phyloP scores from a whole-genome alignment of 805 yeast species.

The Pichia heedii region DNA sequence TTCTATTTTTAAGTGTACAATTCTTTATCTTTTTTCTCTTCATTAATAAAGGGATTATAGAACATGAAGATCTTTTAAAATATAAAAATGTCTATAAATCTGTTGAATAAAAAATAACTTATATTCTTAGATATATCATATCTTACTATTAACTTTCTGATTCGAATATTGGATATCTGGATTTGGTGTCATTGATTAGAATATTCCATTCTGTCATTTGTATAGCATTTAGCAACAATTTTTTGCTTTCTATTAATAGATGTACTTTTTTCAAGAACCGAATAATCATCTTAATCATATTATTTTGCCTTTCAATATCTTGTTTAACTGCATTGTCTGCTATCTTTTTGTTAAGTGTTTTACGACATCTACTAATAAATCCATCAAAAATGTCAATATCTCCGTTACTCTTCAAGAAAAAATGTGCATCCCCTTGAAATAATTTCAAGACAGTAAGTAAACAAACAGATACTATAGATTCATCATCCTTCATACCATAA shows the following conservation, averaged over 20 bases:
- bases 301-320: constrained; percentile 50
- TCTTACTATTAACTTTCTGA: constrained; percentile 12
- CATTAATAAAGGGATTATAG: no score
- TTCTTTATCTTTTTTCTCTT: not conserved
- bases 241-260: constrained; percentile 13
- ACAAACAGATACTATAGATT: constrained; percentile 47
- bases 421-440: constrained; percentile 24
- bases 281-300: constrained; percentile 27
- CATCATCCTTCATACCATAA: constrained; percentile 50
- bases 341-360: constrained; percentile 38
- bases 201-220: constrained; percentile 17
- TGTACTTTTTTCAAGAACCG: constrained; percentile 23
- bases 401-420: constrained; percentile 15
- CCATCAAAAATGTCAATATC: constrained; percentile 12
- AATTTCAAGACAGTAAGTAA: constrained; percentile 36
- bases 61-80: no score
- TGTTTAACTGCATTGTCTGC: constrained; percentile 60
- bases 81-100: no score
- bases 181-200: constrained; percentile 13
- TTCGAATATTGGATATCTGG: constrained; percentile 18
- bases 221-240: constrained; percentile 15
- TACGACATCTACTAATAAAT: constrained; percentile 31
- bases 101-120: no score
- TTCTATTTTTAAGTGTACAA: not conserved
- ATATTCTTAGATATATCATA: not conserved